These are phyloP conservation scores for Elongisporangium prolatum DNA, from an alignment of 352 stramenopile species.

Conservation along the genomic window DNA sequence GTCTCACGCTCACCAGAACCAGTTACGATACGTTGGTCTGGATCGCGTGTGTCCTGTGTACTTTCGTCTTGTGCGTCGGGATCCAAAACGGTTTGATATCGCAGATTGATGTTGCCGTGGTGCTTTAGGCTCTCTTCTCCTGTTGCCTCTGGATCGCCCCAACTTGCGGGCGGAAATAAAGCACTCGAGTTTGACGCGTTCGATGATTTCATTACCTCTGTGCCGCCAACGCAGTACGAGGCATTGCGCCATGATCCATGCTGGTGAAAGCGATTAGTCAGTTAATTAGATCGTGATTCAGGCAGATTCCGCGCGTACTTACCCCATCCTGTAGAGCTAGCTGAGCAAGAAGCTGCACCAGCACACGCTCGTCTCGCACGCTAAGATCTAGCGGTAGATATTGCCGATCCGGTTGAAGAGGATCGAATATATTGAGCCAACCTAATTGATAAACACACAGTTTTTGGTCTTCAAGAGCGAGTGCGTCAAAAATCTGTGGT, in stretches of 20 bases:
- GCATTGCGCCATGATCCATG: slow-evolving; percentile 6
- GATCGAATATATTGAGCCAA: slow-evolving; percentile 85
- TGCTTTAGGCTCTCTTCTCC: slow-evolving; percentile 59
- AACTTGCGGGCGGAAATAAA: slow-evolving; percentile 35
- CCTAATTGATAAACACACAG: slow-evolving; percentile 64
- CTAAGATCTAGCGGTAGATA: slow-evolving; percentile 71
- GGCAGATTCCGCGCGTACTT: background rate
- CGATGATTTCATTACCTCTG: background rate
- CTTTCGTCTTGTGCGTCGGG: slow-evolving; percentile 1
- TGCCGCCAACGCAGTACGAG: slow-evolving; percentile 1
- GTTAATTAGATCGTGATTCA: background rate
- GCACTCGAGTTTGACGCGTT: slow-evolving; percentile 3
- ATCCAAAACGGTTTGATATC: slow-evolving; percentile 20
- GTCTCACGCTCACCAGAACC: slow-evolving; percentile 9
- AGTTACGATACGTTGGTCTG: background rate
- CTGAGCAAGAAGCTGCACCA: slow-evolving; percentile 74
- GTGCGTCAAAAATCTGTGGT: slow-evolving; percentile 37
- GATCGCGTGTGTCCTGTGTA: slow-evolving; percentile 3
- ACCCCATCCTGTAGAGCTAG: slow-evolving; percentile 67
- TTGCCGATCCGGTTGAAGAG: slow-evolving; percentile 61
- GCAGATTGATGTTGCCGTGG: slow-evolving; percentile 44
- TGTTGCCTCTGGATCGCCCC: slow-evolving; percentile 44
- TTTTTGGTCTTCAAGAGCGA: slow-evolving; percentile 49
- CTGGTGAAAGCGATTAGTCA: background rate
- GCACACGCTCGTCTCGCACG: slow-evolving; percentile 64